A percentile compares a stretch with the other conserved stretches of the same genome.
phyloP scores from a whole-genome alignment of 2,329 filamentous ascomycete species.

The Onygenales sp. region DNA sequence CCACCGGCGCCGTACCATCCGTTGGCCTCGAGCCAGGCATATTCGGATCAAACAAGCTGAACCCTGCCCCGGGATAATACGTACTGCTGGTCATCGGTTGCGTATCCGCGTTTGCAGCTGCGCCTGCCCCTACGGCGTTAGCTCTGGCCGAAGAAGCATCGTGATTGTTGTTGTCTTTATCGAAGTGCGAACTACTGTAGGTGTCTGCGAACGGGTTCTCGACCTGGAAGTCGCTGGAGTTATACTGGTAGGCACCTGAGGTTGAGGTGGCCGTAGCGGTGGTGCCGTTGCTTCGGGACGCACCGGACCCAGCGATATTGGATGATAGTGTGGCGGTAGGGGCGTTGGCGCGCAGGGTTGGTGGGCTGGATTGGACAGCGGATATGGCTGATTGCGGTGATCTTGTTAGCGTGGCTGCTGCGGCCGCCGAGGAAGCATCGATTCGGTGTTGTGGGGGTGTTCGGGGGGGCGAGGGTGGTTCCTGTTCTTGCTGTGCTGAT shows the following conservation, averaged over 20 bases:
- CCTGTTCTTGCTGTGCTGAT: not conserved
- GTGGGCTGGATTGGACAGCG: not conserved
- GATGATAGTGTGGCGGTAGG: not conserved
- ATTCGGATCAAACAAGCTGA: slow-evolving; percentile 2
- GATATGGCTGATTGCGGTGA: not conserved
- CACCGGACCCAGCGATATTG: not conserved
- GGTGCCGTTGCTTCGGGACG: not conserved
- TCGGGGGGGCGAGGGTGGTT: not conserved
- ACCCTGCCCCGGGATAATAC: slow-evolving; percentile 2
- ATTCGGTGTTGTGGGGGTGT: not conserved
- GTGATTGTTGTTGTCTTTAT: not conserved
- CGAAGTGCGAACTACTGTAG: slow-evolving; percentile 10
- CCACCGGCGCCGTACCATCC: not conserved
- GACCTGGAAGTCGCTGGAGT: slow-evolving; percentile 29
- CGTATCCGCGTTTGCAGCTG: not conserved
- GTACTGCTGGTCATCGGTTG: slow-evolving; percentile 2
- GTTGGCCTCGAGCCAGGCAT: not conserved
- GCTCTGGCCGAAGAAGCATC: not conserved
- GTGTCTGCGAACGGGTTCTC: slow-evolving; percentile 33
- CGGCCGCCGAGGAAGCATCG: not conserved
- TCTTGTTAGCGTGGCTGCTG: not conserved
- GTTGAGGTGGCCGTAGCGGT: slow-evolving; percentile 9
- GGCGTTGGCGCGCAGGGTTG: not conserved
- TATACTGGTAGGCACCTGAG: slow-evolving; percentile 23
- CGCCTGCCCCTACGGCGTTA: not conserved